These are phyloP conservation scores for Ilex asprella DNA, from an alignment of 257 asterid genomes.

Conservation along the genomic window DNA sequence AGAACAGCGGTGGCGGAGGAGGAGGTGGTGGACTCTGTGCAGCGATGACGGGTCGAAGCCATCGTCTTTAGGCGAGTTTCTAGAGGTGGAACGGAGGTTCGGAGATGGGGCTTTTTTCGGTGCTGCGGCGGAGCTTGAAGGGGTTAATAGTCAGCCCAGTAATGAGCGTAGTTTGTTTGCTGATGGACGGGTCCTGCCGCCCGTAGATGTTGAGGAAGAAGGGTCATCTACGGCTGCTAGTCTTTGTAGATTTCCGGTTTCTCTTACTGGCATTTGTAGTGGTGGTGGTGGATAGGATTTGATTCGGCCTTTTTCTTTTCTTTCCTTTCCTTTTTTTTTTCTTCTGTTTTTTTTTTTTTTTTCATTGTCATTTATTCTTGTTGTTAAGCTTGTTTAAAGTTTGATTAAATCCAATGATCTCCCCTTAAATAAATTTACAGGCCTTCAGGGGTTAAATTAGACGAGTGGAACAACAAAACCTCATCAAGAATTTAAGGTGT, in stretches of 20 bases:
- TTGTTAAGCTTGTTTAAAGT: too few relatives aligned
- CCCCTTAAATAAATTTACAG: too few relatives aligned
- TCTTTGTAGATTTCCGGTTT: conserved; percentile 56
- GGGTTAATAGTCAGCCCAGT: conserved; percentile 38
- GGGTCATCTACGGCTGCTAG: conserved; percentile 36
- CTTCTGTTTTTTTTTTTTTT: background rate
- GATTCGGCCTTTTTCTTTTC: background rate
- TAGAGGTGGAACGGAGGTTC: conserved; percentile 88
- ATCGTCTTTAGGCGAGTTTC: conserved; percentile 74
- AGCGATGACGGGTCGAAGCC: conserved; percentile 60
- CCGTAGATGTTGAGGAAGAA: conserved; percentile 40
- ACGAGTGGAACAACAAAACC: too few relatives aligned
- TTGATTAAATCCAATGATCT: too few relatives aligned
- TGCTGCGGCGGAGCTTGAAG: conserved; percentile 67
- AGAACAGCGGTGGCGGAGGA: conserved; percentile 37
- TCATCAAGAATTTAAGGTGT: too few relatives aligned
- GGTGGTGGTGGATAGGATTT: conserved; percentile 18
- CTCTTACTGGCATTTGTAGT: conserved; percentile 37
- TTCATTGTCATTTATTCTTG: background rate
- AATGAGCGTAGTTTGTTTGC: conserved; percentile 70
- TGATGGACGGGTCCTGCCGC: conserved; percentile 83
- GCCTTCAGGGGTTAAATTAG: too few relatives aligned
- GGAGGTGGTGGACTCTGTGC: conserved; percentile 91
- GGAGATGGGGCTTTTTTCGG: conserved; percentile 36
- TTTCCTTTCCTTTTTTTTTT: background rate